phyloP scores from a whole-genome alignment of 148 eudicot species.

The Tetragonia tetragonoides region DNA sequence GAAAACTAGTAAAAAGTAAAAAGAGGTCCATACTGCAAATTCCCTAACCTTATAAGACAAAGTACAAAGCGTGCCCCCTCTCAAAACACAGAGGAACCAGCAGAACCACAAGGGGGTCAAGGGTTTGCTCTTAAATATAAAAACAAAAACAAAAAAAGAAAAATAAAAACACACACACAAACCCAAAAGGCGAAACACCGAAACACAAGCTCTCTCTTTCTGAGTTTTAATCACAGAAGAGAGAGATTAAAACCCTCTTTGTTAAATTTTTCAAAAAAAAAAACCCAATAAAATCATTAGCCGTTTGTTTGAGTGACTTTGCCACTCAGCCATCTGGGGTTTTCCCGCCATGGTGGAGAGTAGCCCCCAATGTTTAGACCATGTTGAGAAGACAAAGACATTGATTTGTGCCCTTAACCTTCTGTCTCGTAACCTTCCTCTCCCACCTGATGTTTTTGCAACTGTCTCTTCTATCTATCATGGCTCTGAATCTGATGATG shows the following conservation, averaged over 20 bases:
- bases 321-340: neutral
- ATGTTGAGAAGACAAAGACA: conserved; percentile 67
- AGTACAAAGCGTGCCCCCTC: too few relatives aligned
- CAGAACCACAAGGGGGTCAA: too few relatives aligned
- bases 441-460: conserved; percentile 62
- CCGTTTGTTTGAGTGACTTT: conserved; percentile 2
- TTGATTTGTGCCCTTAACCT: conserved; percentile 86
- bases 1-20: too few relatives aligned
- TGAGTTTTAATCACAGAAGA: neutral
- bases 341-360: conserved; percentile 39
- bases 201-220: neutral
- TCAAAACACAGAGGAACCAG: too few relatives aligned
- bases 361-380: conserved; percentile 20
- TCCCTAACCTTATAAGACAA: too few relatives aligned
- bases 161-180: too few relatives aligned
- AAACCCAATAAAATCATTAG: neutral
- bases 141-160: too few relatives aligned
- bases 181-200: too few relatives aligned
- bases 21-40: too few relatives aligned
- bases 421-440: conserved; percentile 88
- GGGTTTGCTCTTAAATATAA: too few relatives aligned
- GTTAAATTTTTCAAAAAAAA: conserved; percentile 7
- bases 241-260: conserved; percentile 14
- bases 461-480: conserved; percentile 67
- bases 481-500: conserved; percentile 11